These are phyloP conservation scores for Vigna radiata DNA, from an alignment of 306 rosid species.

Conservation along the genomic window DNA sequence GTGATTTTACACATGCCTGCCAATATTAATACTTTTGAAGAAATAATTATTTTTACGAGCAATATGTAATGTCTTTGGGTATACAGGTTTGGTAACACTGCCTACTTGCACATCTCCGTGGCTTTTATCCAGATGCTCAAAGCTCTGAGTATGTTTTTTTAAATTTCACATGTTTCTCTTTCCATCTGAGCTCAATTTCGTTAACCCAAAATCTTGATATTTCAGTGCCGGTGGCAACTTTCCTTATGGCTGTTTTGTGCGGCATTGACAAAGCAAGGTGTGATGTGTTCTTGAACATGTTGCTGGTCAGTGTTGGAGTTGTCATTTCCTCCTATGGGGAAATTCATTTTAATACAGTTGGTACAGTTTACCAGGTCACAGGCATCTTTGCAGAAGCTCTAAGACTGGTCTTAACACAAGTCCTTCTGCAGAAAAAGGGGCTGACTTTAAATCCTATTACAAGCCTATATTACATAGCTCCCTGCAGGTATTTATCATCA, in stretches of 20 bases:
- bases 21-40: conserved; percentile 21
- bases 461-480: conserved; percentile 89
- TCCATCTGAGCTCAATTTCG: conserved; percentile 1
- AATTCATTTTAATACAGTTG: conserved; percentile 84
- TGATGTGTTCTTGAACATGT: conserved; percentile 84
- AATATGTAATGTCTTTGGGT: conserved; percentile 16
- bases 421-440: conserved; percentile 89
- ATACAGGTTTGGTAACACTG: conserved; percentile 86
- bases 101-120: conserved; percentile 89
- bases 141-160: conserved; percentile 71
- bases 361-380: conserved; percentile 86
- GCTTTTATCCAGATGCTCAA: conserved; percentile 96
- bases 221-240: conserved; percentile 96
- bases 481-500: conserved; percentile 73
- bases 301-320: conserved; percentile 96
- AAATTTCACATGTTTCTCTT: conserved; percentile 31
- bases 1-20: not conserved
- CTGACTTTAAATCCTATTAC: conserved; percentile 82
- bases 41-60: conserved; percentile 1
- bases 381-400: conserved; percentile 92
- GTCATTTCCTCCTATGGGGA: conserved; percentile 90
- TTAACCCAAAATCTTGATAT: conserved; percentile 44
- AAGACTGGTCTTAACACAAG: conserved; percentile 91
- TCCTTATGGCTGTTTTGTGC: conserved; percentile 75
- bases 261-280: conserved; percentile 88